Percentiles rank a stretch among this genome's conserved stretches.
Evolutionary conservation across 495 filamentous ascomycete genomes (phyloP).

Genomic region (Cladorrhinum samala): DNA sequence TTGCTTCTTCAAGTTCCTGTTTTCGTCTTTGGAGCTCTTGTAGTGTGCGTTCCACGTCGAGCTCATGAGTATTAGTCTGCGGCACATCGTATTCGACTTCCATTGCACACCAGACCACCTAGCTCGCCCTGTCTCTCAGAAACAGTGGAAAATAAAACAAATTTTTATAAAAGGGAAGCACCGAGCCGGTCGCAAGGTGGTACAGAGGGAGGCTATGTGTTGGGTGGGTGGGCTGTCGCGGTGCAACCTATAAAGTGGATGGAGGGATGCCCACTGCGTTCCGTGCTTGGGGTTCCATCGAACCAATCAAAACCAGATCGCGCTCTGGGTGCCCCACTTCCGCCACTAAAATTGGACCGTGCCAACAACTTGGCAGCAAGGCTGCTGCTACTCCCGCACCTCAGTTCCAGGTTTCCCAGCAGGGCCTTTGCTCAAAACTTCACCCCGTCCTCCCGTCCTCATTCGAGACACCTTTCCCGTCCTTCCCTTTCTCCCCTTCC

Average conservation of each 20-base stretch:
- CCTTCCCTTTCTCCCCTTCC: background rate
- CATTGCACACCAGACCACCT: slow-evolving; percentile 1
- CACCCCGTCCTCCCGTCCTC: background rate
- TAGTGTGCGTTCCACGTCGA: slow-evolving; percentile 58
- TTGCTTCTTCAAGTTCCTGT: slow-evolving; percentile 55
- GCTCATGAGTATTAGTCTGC: slow-evolving; percentile 27
- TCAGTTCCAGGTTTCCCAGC: background rate
- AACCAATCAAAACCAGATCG: background rate
- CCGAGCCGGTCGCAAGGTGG: background rate
- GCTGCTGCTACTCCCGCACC: background rate
- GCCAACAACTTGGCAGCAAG: background rate
- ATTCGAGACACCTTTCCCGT: background rate
- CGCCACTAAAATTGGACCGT: background rate
- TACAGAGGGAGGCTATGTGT: background rate
- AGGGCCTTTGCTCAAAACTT: background rate
- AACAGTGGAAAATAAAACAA: background rate
- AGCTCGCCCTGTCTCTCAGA: too few species aligned
- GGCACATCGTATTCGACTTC: background rate
- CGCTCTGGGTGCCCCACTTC: background rate
- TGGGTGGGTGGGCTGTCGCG: too few species aligned
- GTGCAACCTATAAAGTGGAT: background rate
- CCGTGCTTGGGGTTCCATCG: background rate
- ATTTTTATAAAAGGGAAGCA: background rate
- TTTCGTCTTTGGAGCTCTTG: slow-evolving; percentile 59
- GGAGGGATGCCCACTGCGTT: background rate